Percentiles rank a stretch among this genome's conserved stretches.
phyloP scores from a whole-genome alignment of 2,329 filamentous ascomycete species.

The Ophiostoma pallidulum region DNA sequence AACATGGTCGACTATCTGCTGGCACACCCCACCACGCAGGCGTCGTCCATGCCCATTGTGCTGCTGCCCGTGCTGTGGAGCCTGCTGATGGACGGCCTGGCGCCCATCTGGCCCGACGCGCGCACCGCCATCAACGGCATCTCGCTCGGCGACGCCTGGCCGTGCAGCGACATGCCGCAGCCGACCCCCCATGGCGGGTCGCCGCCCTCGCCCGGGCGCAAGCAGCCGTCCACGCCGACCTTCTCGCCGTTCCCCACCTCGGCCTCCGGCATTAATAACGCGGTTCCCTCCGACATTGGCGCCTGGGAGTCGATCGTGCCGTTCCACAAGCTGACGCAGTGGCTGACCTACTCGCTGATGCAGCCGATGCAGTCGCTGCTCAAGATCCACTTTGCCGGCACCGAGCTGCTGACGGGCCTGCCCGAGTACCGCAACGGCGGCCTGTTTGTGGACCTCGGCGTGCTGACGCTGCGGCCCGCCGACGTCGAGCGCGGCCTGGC shows the following conservation, averaged over 20 bases:
- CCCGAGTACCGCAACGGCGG: slow-evolving; percentile 92
- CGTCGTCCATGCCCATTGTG: slow-evolving; percentile 79
- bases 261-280: slow-evolving; percentile 20
- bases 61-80: slow-evolving; percentile 83
- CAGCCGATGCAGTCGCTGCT: slow-evolving; percentile 50
- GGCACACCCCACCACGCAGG: slow-evolving; percentile 80
- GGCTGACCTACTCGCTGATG: slow-evolving; percentile 85
- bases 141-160: slow-evolving; percentile 90
- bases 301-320: slow-evolving; percentile 68
- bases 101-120: slow-evolving; percentile 79
- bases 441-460: slow-evolving; percentile 73
- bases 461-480: slow-evolving; percentile 49
- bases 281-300: slow-evolving; percentile 33
- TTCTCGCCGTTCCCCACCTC: slow-evolving; percentile 38
- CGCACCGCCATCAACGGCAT: slow-evolving; percentile 80
- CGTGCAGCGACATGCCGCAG: slow-evolving; percentile 70
- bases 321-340: slow-evolving; percentile 71
- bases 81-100: slow-evolving; percentile 77
- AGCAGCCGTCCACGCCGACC: slow-evolving; percentile 40
- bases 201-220: neutral
- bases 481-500: slow-evolving; percentile 33
- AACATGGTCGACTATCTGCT: slow-evolving; percentile 96
- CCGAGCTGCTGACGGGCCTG: slow-evolving; percentile 74
- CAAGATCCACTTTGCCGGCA: slow-evolving; percentile 42
- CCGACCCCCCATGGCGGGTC: slow-evolving; percentile 16